Evolutionary conservation across 2,329 filamentous ascomycete genomes (phyloP).

Genomic region (Ambrosiella cleistominuta): DNA sequence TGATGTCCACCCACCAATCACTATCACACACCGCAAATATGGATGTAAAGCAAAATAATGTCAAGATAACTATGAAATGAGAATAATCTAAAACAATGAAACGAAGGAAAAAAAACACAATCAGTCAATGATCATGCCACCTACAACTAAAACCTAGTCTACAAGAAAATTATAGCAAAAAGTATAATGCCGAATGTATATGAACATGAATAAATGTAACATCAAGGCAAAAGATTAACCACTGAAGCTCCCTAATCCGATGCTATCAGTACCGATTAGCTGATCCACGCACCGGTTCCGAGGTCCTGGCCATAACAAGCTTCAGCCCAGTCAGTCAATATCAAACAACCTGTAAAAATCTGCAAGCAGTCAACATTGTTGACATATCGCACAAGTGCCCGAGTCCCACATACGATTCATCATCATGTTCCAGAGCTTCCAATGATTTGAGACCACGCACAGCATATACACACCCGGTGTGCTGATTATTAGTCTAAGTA

Average conservation of each 20-base stretch:
- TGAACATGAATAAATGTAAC: not conserved
- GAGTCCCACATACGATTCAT: not conserved
- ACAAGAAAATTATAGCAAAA: conserved; percentile 5
- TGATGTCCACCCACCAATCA: too few species aligned
- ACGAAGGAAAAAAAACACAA: not conserved
- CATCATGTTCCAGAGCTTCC: not conserved
- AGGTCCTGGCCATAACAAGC: too few species aligned
- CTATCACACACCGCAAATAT: too few species aligned
- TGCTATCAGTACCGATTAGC: too few species aligned
- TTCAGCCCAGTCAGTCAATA: too few species aligned
- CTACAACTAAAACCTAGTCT: conserved; percentile 4
- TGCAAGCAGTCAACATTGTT: not conserved
- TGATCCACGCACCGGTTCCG: too few species aligned
- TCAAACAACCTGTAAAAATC: not conserved
- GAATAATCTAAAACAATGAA: not conserved
- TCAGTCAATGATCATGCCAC: not conserved
- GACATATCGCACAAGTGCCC: not conserved
- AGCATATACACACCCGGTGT: not conserved
- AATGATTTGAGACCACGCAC: not conserved
- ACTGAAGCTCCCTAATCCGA: not conserved
- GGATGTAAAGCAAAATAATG: too few species aligned
- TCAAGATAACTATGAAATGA: not conserved
- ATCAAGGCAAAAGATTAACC: not conserved
- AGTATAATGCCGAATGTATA: not conserved
- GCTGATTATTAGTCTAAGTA: not conserved